A percentile compares a stretch with the other conserved stretches of the same genome.
Conservation (phyloP, 1,139 yeast species). For the Candida buenavistaensis region DNA sequence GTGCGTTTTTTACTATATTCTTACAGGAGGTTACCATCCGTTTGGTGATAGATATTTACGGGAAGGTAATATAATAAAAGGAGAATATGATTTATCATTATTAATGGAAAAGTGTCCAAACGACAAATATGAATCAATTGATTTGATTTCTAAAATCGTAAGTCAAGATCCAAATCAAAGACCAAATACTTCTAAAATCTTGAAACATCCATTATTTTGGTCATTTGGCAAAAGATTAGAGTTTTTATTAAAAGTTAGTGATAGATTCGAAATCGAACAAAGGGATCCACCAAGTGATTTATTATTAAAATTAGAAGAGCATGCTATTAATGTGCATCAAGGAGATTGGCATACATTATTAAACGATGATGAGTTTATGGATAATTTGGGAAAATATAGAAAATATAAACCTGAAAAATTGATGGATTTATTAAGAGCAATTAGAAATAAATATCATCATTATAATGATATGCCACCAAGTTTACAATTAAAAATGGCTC, state of each 20-base stretch:
- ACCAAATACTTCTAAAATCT: conserved; percentile 66
- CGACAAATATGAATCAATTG: conserved; percentile 64
- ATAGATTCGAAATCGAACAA: conserved; percentile 82
- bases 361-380: conserved; percentile 62
- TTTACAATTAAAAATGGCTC: conserved; percentile 63
- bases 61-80: conserved; percentile 84
- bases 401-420: conserved; percentile 78
- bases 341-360: conserved; percentile 80
- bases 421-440: conserved; percentile 83
- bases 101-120: conserved; percentile 41
- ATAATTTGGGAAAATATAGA: conserved; percentile 85
- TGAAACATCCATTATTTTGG: conserved; percentile 93
- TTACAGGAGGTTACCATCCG: conserved; percentile 88
- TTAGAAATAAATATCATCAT: conserved; percentile 91
- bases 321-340: conserved; percentile 52
- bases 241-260: conserved; percentile 83
- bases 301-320: conserved; percentile 57
- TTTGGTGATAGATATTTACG: conserved; percentile 87
- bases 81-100: conserved; percentile 55
- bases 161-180: conserved; percentile 64
- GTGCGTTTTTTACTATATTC: conserved; percentile 85
- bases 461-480: conserved; percentile 80
- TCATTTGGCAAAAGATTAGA: conserved; percentile 69
- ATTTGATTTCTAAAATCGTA: conserved; percentile 75
- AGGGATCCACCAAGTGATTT: conserved; percentile 83